A percentile compares a stretch with the other conserved stretches of the same genome.
Conservation (phyloP, 805 yeast genomes). For the Yarrowia bubula region DNA sequence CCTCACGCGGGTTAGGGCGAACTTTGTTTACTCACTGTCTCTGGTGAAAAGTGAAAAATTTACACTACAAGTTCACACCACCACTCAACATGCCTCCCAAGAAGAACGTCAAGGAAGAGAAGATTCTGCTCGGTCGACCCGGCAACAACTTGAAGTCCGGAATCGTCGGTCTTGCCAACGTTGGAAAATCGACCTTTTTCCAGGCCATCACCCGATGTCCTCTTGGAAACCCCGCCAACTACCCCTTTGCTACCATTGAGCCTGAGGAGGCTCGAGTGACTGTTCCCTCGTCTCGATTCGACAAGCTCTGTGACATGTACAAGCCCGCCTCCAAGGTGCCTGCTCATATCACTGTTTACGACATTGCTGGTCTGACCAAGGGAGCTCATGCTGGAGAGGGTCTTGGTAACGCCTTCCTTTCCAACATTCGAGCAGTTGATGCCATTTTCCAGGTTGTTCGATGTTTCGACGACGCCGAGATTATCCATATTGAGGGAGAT, state of each 20-base stretch:
- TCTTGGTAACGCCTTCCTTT: constrained; percentile 93
- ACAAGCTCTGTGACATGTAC: constrained; percentile 69
- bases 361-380: constrained; percentile 96
- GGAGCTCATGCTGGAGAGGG: constrained; percentile 98
- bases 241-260: constrained; percentile 96
- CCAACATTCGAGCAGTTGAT: constrained; percentile 96
- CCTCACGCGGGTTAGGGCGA: not conserved
- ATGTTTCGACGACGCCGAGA: constrained; percentile 96
- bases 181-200: constrained; percentile 96
- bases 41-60: not conserved
- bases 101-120: constrained; percentile 66
- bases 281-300: constrained; percentile 89
- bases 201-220: constrained; percentile 94
- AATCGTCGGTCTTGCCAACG: constrained; percentile 87
- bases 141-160: constrained; percentile 73
- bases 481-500: constrained; percentile 94
- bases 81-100: constrained; percentile 64
- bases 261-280: constrained; percentile 97
- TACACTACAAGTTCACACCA: not conserved
- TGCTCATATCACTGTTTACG: constrained; percentile 88
- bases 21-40: not conserved
- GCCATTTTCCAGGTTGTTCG: constrained; percentile 97
- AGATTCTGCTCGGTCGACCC: constrained; percentile 80
- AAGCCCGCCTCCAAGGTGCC: constrained; percentile 83
- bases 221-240: constrained; percentile 94